phyloP scores from a whole-genome alignment of 1,284 basidiomycete species.

The Malassezia japonica region DNA sequence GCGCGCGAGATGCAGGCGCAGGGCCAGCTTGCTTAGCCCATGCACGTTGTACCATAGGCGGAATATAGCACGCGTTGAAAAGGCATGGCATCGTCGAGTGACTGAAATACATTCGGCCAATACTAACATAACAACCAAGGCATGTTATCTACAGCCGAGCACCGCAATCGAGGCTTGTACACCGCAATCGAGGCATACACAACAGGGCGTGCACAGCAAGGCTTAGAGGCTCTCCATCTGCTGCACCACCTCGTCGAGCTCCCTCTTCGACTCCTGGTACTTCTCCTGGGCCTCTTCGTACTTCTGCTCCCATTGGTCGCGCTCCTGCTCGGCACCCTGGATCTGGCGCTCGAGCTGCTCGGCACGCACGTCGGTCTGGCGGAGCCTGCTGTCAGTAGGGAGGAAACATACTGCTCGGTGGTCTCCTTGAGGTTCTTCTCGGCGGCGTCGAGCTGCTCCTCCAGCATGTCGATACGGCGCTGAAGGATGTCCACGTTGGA shows the following conservation, averaged over 20 bases:
- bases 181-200: no score
- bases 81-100: no score
- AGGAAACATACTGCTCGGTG: constrained; percentile 73
- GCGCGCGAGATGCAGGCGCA: constrained; percentile 17
- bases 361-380: constrained; percentile 96
- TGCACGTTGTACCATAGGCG: no score
- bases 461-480: constrained; percentile 82
- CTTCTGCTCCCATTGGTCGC: constrained; percentile 88
- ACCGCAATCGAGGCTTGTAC: no score
- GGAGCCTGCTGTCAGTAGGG: constrained; percentile 58
- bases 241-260: constrained; percentile 75
- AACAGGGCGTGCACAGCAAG: no score
- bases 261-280: constrained; percentile 66
- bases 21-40: constrained; percentile 8
- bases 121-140: no score
- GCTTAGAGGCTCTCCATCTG: constrained; percentile 67
- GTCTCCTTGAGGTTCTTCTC: constrained; percentile 97
- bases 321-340: constrained; percentile 75
- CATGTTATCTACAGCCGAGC: no score
- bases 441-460: constrained; percentile 86
- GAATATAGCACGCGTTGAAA: no score
- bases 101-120: no score
- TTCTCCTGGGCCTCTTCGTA: constrained; percentile 73
- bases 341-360: constrained; percentile 96
- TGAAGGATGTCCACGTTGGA: constrained; percentile 65